These are phyloP conservation scores for Symbiodinium pilosum DNA, from an alignment of 73 alveolate species.

Conservation along the genomic window DNA sequence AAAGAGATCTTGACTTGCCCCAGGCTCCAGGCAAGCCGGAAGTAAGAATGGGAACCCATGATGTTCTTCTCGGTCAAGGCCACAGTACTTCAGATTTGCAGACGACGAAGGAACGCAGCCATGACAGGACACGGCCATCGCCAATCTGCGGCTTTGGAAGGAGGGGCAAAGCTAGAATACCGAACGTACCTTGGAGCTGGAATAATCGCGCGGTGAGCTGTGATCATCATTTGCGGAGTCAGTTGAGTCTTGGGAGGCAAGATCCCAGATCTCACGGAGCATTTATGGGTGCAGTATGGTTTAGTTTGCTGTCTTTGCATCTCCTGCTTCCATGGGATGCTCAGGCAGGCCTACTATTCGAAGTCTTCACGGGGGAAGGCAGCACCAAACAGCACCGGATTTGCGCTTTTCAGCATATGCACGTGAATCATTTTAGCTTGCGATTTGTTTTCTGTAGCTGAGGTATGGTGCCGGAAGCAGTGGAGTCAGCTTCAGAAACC, in stretches of 20 bases:
- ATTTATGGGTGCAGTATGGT: too few species aligned
- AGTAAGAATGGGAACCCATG: background rate
- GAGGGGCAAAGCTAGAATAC: background rate
- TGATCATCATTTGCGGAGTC: too few species aligned
- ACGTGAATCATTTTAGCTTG: too few species aligned
- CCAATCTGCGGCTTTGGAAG: background rate
- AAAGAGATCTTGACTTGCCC: too few species aligned
- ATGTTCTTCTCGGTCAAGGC: background rate
- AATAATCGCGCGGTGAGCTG: too few species aligned
- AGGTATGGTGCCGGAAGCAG: background rate
- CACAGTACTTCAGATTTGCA: background rate
- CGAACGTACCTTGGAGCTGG: background rate
- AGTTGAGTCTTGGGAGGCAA: too few species aligned
- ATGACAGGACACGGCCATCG: background rate
- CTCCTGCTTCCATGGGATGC: too few species aligned
- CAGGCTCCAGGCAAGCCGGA: conserved; percentile 77
- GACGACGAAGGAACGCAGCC: background rate
- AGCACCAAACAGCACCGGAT: too few species aligned
- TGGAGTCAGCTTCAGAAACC: background rate
- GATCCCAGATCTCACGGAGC: too few species aligned
- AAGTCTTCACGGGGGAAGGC: background rate
- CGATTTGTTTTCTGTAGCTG: too few species aligned
- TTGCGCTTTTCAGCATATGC: too few species aligned
- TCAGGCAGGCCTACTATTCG: background rate
- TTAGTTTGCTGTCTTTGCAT: too few species aligned